phyloP scores from a whole-genome alignment of 345 rosid genomes.

The Populus davidiana region DNA sequence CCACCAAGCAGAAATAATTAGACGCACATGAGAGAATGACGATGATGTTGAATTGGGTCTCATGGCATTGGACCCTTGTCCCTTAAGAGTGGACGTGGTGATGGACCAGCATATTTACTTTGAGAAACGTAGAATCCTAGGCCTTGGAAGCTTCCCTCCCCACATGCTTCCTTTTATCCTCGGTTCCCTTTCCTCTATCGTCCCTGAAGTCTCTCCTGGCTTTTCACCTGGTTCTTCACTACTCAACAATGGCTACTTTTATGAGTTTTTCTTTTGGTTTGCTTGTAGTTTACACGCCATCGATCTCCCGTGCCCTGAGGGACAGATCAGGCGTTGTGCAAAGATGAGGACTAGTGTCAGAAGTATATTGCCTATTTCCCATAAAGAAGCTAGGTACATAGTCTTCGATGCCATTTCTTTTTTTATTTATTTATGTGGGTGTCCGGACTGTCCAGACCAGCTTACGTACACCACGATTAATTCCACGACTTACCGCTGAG shows the following conservation, averaged over 20 bases:
- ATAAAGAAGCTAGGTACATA: background rate
- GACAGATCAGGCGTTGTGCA: too few relatives aligned
- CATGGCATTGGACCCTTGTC: constrained; percentile 1
- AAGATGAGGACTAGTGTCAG: too few relatives aligned
- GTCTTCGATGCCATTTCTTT: too few relatives aligned
- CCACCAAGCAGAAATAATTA: constrained; percentile 14
- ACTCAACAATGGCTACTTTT: background rate
- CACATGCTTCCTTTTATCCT: constrained; percentile 1
- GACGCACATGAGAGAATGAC: constrained; percentile 13
- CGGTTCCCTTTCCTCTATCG: background rate
- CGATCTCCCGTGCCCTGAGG: too few relatives aligned
- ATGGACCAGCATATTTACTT: background rate
- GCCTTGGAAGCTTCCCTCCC: constrained; percentile 1
- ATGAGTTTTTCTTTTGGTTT: background rate
- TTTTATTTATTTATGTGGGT: too few relatives aligned
- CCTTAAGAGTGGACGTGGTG: background rate
- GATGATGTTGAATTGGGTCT: background rate
- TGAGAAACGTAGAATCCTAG: constrained; percentile 17
- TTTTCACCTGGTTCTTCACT: background rate
- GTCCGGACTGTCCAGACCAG: too few relatives aligned
- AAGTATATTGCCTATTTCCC: background rate
- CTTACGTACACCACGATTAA: too few relatives aligned
- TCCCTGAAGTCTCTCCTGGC: background rate
- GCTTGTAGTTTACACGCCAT: constrained; percentile 6
- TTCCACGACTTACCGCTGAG: too few relatives aligned